These are phyloP conservation scores for Durio zibethinus DNA, from an alignment of 345 rosid genomes.

Conservation along the genomic window DNA sequence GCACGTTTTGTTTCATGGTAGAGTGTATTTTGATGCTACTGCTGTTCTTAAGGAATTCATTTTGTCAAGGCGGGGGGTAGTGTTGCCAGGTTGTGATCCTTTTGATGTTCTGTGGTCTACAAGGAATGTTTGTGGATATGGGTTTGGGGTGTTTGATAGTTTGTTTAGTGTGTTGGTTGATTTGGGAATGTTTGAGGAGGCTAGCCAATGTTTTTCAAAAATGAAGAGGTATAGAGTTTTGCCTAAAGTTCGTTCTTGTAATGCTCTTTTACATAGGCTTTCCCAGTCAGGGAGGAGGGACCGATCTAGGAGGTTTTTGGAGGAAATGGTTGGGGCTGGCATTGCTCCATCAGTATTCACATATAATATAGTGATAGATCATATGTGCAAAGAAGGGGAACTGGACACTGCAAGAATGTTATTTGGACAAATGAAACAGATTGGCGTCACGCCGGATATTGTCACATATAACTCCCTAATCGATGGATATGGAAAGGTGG, in stretches of 20 bases:
- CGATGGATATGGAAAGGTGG: slow-evolving; percentile 65
- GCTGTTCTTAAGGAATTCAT: slow-evolving; percentile 46
- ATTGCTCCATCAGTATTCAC: slow-evolving; percentile 53
- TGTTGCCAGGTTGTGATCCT: slow-evolving; percentile 33
- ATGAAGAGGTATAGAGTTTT: slow-evolving; percentile 54
- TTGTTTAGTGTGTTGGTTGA: slow-evolving; percentile 65
- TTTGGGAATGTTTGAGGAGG: slow-evolving; percentile 60
- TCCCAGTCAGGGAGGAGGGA: slow-evolving; percentile 36
- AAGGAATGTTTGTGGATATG: slow-evolving; percentile 45
- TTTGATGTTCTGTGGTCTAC: slow-evolving; percentile 68
- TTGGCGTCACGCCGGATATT: slow-evolving; percentile 53
- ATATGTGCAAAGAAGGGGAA: slow-evolving; percentile 65
- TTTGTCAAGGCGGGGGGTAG: slow-evolving; percentile 7
- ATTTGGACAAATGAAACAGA: slow-evolving; percentile 55
- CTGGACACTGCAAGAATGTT: slow-evolving; percentile 40
- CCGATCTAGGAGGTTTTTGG: slow-evolving; percentile 36
- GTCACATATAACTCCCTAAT: slow-evolving; percentile 71
- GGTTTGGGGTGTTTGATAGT: slow-evolving; percentile 71
- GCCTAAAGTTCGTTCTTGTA: slow-evolving; percentile 66
- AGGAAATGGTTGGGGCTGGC: slow-evolving; percentile 54
- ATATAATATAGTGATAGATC: slow-evolving; percentile 62
- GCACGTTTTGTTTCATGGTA: slow-evolving; percentile 49
- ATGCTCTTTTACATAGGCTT: slow-evolving; percentile 48
- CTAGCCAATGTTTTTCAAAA: slow-evolving; percentile 45
- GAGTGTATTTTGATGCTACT: slow-evolving; percentile 49